Base-by-base conservation (phyloP, 495 filamentous ascomycete genomes). In the Aspergillus wentii region DNA sequence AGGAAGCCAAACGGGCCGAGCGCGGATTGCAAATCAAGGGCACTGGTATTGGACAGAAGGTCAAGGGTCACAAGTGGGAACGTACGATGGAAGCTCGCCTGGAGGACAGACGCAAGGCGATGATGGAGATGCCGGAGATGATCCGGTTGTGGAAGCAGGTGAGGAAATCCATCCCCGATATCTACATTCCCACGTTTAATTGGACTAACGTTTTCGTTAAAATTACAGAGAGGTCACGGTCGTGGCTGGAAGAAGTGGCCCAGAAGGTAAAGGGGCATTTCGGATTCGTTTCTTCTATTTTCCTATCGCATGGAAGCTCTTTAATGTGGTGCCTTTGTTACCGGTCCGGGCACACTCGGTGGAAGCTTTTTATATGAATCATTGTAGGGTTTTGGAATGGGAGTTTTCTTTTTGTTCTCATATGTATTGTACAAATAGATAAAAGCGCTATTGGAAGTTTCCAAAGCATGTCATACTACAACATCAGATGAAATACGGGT, bases 41-140 rank as follows among this genome's bases (percentile, higher is more conserved):
- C 48, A 95, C 92, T 13, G 87, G 91, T 71, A 76, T 87, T 43
- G 89, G 88, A n/a, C 77, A 94, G 71, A 79, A 76, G 59, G 89
- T 95, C 48, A 96, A 95, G 80, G 92, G 92, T 53, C 87, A 96
- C 65, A 74, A 76, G 57, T 86, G 86, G 79, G 92, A 98, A 74
- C 78, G 92, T 62, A 86, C 81, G 46, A 66, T 95, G 72, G 82
- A 84, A 67, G 68, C 73, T 32, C 78, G 84, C 60, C 75, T 97
- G 70, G 90, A 95, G 61, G 79, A 83, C 69, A 78, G 89, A 59
- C 83, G 81, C 74, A 73, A 85, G 62, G 92, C 92, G 35, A 97
- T 98, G 89, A 56, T 86, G 68, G 81, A 78, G 40, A 98, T 98
- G 92, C 87, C 89, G 45, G 74, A 81, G 52, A 76, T 95, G 69